These are phyloP conservation scores for Pilobolus umbonatus DNA, from an alignment of 192 early-diverging fungal genomes.

Conservation along the genomic window DNA sequence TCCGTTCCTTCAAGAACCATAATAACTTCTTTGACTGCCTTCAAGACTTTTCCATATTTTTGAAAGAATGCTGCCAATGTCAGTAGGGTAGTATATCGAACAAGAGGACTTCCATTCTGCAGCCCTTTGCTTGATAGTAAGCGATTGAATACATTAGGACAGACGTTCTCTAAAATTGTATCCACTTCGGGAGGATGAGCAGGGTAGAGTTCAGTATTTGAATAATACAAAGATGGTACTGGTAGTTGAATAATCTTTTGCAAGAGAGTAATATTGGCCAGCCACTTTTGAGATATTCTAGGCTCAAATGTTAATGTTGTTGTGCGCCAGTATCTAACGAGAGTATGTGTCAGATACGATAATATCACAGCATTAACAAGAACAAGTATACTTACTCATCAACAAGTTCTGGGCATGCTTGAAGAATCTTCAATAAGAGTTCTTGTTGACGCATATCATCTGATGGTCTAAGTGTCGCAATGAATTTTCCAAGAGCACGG, in stretches of 20 bases:
- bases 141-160: constrained; percentile 56
- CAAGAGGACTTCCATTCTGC: constrained; percentile 56
- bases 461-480: constrained; percentile 52
- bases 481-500: constrained; percentile 49
- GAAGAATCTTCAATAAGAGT: constrained; percentile 58
- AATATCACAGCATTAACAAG: constrained; percentile 8
- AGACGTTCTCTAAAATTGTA: constrained; percentile 62
- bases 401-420: constrained; percentile 69
- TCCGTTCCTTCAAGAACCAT: constrained; percentile 22
- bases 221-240: constrained; percentile 53
- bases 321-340: constrained; percentile 58
- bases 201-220: constrained; percentile 32
- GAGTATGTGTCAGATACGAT: constrained; percentile 5
- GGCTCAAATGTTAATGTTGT: constrained; percentile 66
- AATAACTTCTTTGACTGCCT: constrained; percentile 31
- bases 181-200: constrained; percentile 52
- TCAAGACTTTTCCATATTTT: constrained; percentile 42
- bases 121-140: constrained; percentile 52
- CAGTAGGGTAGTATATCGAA: constrained; percentile 59
- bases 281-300: constrained; percentile 61
- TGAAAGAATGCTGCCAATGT: constrained; percentile 54
- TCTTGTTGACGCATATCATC: constrained; percentile 64
- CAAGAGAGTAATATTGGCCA: constrained; percentile 72
- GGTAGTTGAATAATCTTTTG: constrained; percentile 65
- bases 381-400: constrained; percentile 51